Evolutionary conservation across 805 yeast species (phyloP), one percentile per base, ranked within the genome.

Genomic region (Candida coleopterorum): DNA sequence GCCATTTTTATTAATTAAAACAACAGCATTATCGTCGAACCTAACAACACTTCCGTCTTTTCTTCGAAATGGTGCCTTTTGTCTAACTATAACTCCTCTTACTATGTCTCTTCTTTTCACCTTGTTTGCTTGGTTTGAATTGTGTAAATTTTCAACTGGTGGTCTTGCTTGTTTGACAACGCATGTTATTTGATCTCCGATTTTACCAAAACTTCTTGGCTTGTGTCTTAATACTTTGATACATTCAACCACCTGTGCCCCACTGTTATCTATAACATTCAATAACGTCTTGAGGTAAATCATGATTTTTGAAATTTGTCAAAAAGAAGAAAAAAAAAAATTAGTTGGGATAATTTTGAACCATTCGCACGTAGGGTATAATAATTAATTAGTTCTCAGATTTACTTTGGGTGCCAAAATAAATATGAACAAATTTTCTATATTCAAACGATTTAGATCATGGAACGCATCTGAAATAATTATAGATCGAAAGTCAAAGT

Each of bases 1-100:
- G 20, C 85, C 83, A 53, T 81, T 84, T 63, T 90, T 90, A 67
- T 93, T 89, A 44, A 90, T 77, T 53, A 93, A 72, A 23, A 93
- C 97, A 66, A 97, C 89, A 1, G 98, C 98, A 59, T 90, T 93
- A 62, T 93, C 98, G 57, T 89, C 96, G 57, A 93, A 93, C 48
- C 84, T 70, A 20, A 93, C 74, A 16, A 78, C 78, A 2, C 95
- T 74, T 3, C 98, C 98, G 57, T 93, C 97, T 3, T 81, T 73
- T 56, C 98, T 77, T 51, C 73, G 72, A 44, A 75, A 75, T 4
- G 75, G 74, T 45, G 87, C 87, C 63, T 81, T 88, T 1, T 97
- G 87, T 61, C 98, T 81, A 14, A 89, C 97, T 29, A 93, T 84
- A 21, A 93, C 90, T 4, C 97, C 98, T 53, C 94, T 90, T 41